Evolutionary conservation across 2,329 filamentous ascomycete genomes (phyloP).

Genomic region (Herpomyces periplanetae): DNA sequence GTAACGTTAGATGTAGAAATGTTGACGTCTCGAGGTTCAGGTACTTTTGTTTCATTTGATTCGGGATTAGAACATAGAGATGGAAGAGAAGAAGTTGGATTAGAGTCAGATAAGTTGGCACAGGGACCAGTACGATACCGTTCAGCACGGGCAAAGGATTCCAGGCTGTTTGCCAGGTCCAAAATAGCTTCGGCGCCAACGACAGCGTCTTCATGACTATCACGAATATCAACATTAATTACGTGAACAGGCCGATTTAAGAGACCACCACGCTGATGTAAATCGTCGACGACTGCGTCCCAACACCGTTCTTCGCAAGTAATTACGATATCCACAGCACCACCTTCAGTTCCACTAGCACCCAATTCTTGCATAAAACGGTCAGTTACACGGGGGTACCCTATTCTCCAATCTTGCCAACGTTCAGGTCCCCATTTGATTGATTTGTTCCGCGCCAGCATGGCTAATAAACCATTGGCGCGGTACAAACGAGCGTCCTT

Average conservation of each 20-base stretch:
- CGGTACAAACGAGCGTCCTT: slow-evolving; percentile 65
- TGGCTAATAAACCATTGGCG: slow-evolving; percentile 69
- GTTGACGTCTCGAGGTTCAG: too few species aligned
- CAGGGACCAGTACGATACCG: too few species aligned
- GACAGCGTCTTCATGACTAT: slow-evolving; percentile 85
- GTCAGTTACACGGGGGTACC: slow-evolving; percentile 30
- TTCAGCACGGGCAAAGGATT: slow-evolving; percentile 39
- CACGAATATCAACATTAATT: slow-evolving; percentile 91
- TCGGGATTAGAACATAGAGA: too few species aligned
- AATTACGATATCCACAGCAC: slow-evolving; percentile 68
- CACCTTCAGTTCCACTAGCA: slow-evolving; percentile 39
- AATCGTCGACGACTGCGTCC: slow-evolving; percentile 82
- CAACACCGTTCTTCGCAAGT: slow-evolving; percentile 94
- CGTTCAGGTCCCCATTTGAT: slow-evolving; percentile 87
- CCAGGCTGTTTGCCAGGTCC: slow-evolving; percentile 52
- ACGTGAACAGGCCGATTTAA: slow-evolving; percentile 81
- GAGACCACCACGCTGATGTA: slow-evolving; percentile 44
- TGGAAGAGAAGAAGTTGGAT: too few species aligned
- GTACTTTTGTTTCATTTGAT: too few species aligned
- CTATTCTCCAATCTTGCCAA: slow-evolving; percentile 88
- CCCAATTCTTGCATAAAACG: slow-evolving; percentile 27
- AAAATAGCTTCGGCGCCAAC: slow-evolving; percentile 67
- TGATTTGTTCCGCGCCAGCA: slow-evolving; percentile 61
- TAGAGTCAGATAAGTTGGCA: too few species aligned
- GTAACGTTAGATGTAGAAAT: too few species aligned